These are phyloP conservation scores for Jacaranda mimosifolia DNA, from an alignment of 257 asterid species.

Conservation along the genomic window DNA sequence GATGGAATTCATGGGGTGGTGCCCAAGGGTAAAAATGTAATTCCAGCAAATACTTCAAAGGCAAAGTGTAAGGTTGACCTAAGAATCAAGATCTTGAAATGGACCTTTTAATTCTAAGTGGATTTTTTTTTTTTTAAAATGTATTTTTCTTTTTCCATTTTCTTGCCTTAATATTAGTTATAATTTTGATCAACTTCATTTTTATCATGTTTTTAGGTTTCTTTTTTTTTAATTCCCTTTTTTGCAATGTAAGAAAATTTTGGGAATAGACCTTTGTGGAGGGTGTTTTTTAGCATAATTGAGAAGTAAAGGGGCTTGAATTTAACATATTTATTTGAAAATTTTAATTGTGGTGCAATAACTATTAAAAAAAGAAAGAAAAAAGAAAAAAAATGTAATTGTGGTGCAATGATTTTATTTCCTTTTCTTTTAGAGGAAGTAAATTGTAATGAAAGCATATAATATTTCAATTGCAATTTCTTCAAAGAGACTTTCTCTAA, in stretches of 20 bases:
- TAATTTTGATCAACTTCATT: not conserved
- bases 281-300: constrained; percentile 8
- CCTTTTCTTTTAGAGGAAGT: not conserved
- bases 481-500: not conserved
- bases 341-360: not conserved
- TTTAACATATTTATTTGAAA: not conserved
- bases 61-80: constrained; percentile 88
- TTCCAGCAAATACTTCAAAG: constrained; percentile 51
- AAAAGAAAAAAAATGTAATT: no score
- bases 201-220: not conserved
- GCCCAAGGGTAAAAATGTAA: constrained; percentile 67
- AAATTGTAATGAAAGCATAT: not conserved
- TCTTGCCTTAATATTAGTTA: not conserved
- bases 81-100: constrained; percentile 85
- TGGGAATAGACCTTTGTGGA: constrained; percentile 13
- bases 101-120: constrained; percentile 55
- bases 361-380: no score
- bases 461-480: not conserved
- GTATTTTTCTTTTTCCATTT: not conserved
- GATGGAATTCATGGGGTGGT: constrained; percentile 68
- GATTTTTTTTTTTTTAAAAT: not conserved
- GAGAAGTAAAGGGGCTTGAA: constrained; percentile 2
- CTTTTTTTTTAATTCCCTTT: not conserved
- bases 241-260: constrained; percentile 17
- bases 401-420: not conserved